Base-by-base conservation (phyloP, 129 eudicot species). In the Kitagawia praeruptora region DNA sequence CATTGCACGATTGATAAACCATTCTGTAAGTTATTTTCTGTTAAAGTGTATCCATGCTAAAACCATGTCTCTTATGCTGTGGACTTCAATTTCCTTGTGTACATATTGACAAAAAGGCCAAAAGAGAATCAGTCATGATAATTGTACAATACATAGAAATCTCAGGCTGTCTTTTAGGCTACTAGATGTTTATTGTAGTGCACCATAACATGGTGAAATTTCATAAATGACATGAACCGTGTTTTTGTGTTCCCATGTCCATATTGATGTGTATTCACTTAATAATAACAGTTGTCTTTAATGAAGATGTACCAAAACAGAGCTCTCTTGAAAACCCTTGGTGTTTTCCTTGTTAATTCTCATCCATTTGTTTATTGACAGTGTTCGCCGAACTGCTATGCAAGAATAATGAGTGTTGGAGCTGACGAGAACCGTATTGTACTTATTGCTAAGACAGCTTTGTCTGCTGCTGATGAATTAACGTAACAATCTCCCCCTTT, bases 381-480 rank as follows among this genome's bases (percentile, higher is more conserved):
- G 98, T 95, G 99, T 84, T 86, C 85, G 87, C 99, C 99, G 64
- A 95, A 95, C 84, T 95, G 99, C 87, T 95, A 92, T 80, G 99
- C 99, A 75, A 89, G 99, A 88, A 95, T 95, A 25, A 95, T 95
- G 99, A 95, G 99, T 78, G 99, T 95, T 25, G 99, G 99, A 15
- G 85, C 86, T 70, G 99, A 95, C 44, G 93, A 92, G 93, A 92
- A 94, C 84, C 93, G 99, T 61, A 95, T 95, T 25, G 99, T 95
- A 38, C 99, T 95, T 44, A 92, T 95, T 76, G 97, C 99, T 41
- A 90, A 90, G 86, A 82, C 94, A 76, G 88, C 89, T 58, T 93
- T 95, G 69, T 58, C 91, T 71, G 91, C 89, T 7, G 97, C 97
- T 40, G 99, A 95, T 70, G 99, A 95, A 85, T 76, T 95, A 86